Evolutionary conservation across 2,329 filamentous ascomycete species (phyloP), one percentile per base, ranked within the genome.

Genomic region (Fusarium brevicatenulatum): DNA sequence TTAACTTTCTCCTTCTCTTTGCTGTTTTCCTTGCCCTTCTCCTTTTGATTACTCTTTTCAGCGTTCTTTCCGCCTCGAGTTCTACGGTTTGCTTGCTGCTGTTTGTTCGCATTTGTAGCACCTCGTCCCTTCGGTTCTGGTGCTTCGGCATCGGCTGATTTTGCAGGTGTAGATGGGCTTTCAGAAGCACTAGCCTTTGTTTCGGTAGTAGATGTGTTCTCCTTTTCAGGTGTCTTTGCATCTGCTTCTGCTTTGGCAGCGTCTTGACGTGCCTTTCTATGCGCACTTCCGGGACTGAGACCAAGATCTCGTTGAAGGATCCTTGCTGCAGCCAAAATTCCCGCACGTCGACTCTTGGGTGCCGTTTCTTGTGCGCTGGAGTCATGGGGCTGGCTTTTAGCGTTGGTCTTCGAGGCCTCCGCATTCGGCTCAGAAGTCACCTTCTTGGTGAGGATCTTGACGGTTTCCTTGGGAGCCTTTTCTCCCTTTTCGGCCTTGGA

Each of bases 221-320:
- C 81, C 63, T 85, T 86, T 37, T 71, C 71, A 18, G 80, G 28
- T n/a, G 81, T 37, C 71, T 87, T 88, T 18, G 80, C 70, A 46
- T 86, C 84, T 16, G 83, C 80, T 25, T 90, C 88, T 3, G 86
- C 85, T 79, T 90, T 90, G 18, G 87, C 86, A 55, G 87, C 87
- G 73, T 90, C 87, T 67, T 88, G 86, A 12, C 89, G 86, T 21
- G 88, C 88, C 77, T 88, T 87, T 65, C 90, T 85, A 78, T 91
- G 88, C 19, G 90, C 88, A 74, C 88, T 89, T 42, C 89, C 89
- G 16, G 89, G 88, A 66, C 88, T 91, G 2, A 92, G 85, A 25
- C 90, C 90, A 23, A 92, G 84, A 70, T 93, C 91, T 39, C 91
- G 87, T 78, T 92, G 90, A 23, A 93, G 77, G 59, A 92, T 89